Conservation (phyloP, 306 rosid genomes). For the Echinosophora koreensis region DNA sequence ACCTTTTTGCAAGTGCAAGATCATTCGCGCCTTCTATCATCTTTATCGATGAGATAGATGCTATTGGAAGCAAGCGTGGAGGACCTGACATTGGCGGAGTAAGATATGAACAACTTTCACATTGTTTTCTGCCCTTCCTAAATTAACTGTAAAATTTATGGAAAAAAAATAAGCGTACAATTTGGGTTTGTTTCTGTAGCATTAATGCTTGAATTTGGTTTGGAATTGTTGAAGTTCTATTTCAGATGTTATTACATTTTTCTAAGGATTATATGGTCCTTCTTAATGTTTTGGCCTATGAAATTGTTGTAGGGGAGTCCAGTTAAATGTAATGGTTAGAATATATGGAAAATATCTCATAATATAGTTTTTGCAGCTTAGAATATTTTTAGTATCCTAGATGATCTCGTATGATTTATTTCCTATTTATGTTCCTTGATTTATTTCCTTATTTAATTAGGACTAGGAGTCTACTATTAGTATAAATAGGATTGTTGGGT, state of each 20-base stretch:
- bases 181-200: conserved; percentile 18
- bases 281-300: background rate
- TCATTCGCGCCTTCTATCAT: conserved; percentile 92
- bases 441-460: no score
- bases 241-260: conserved; percentile 37
- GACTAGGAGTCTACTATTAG: no score
- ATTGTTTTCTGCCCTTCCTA: background rate
- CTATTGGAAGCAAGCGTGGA: conserved; percentile 99
- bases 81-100: conserved; percentile 99
- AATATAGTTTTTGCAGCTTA: no score
- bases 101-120: conserved; percentile 55
- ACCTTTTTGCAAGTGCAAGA: conserved; percentile 90
- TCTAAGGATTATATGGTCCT: background rate
- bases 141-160: background rate
- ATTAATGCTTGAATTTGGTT: conserved; percentile 22
- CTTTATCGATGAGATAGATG: conserved; percentile 98
- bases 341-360: no score
- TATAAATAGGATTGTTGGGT: no score
- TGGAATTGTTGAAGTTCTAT: conserved; percentile 14
- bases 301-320: background rate
- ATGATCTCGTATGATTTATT: no score
- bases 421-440: no score
- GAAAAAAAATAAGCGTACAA: conserved; percentile 7
- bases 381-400: no score
- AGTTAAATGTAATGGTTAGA: background rate